phyloP scores from a whole-genome alignment of 1,284 basidiomycete genomes.

The Rhizoctonia solani region DNA sequence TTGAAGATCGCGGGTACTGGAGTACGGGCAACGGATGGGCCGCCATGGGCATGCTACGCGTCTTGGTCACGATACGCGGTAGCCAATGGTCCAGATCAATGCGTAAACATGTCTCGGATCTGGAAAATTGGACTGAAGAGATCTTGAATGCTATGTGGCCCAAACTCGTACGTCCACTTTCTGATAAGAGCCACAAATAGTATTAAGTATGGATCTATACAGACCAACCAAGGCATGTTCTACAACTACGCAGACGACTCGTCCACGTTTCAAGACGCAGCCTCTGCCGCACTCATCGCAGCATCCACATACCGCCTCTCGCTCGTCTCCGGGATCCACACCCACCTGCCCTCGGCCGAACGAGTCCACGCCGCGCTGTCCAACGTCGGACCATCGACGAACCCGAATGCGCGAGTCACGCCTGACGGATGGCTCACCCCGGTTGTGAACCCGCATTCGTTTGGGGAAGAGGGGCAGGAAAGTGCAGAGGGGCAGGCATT shows the following conservation, averaged over 20 bases:
- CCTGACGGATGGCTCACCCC: constrained; percentile 37
- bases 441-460: constrained; percentile 38
- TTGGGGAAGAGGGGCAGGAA: constrained; percentile 32
- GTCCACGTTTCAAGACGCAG: constrained; percentile 36
- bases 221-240: constrained; percentile 21
- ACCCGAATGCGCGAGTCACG: background rate
- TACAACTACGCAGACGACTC: constrained; percentile 27
- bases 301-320: constrained; percentile 38
- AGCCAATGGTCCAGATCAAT: constrained; percentile 47
- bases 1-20: constrained; percentile 57
- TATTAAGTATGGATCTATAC: background rate
- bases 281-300: constrained; percentile 36
- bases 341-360: constrained; percentile 17
- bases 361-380: constrained; percentile 17
- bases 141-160: constrained; percentile 47
- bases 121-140: constrained; percentile 52
- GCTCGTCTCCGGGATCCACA: constrained; percentile 26
- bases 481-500: constrained; percentile 40
- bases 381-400: background rate
- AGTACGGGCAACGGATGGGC: constrained; percentile 54
- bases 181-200: background rate
- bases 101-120: constrained; percentile 43
- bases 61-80: constrained; percentile 54
- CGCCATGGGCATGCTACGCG: constrained; percentile 52
- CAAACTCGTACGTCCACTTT: constrained; percentile 5